A percentile compares a stretch with the other conserved stretches of the same genome.
Conservation (phyloP, 768 basidiomycete genomes). For the Russula foetens region DNA sequence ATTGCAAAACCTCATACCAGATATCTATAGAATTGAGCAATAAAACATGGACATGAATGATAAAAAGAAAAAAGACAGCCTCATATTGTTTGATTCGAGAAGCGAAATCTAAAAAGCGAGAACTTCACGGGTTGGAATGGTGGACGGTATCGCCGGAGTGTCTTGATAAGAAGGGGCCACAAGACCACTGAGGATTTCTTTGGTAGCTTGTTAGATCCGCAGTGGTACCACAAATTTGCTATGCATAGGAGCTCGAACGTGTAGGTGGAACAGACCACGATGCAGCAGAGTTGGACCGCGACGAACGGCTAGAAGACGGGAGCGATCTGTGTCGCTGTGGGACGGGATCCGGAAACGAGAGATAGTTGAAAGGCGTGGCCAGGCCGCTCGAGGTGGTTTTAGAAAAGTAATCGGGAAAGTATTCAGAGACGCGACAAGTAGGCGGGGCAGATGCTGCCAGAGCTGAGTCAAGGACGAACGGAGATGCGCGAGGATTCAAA, state of each 20-base stretch:
- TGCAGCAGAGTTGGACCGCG: conserved; percentile 16
- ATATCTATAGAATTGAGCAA: conserved; percentile 20
- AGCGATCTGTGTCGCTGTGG: conserved; percentile 6
- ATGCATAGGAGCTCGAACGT: background rate
- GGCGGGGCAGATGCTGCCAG: conserved; percentile 16
- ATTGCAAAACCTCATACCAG: background rate
- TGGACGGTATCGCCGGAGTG: conserved; percentile 7
- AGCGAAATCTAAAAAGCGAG: background rate
- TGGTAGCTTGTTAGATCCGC: background rate
- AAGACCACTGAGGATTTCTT: background rate
- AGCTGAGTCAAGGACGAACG: conserved; percentile 21
- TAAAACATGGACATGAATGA: background rate
- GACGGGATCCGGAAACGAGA: background rate
- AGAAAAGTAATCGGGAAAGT: conserved; percentile 13
- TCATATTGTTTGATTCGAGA: background rate
- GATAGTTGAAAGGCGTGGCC: background rate
- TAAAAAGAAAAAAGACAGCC: background rate
- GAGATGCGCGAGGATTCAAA: conserved; percentile 29
- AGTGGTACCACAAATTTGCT: background rate
- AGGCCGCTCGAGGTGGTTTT: background rate
- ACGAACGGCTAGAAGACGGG: conserved; percentile 13
- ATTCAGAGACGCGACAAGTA: conserved; percentile 8
- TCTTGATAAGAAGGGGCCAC: background rate
- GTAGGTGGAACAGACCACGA: conserved; percentile 6
- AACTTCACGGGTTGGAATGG: background rate